A percentile compares a stretch with the other conserved stretches of the same genome.
phyloP scores from a whole-genome alignment of 805 yeast species.

The Pichia gijzeniarum region DNA sequence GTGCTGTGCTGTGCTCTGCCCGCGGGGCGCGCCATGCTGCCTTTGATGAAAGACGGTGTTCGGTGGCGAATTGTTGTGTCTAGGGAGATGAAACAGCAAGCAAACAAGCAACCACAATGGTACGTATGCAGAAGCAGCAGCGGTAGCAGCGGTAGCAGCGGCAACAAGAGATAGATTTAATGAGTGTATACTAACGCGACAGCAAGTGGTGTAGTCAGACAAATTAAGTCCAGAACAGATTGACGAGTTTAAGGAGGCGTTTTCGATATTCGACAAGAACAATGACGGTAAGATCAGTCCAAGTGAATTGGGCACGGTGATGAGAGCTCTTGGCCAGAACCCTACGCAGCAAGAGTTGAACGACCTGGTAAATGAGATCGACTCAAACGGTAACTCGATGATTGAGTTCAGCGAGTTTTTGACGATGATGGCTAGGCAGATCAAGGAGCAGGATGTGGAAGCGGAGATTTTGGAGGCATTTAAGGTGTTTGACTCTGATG shows the following conservation, averaged over 20 bases:
- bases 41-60: too few species aligned
- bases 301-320: conserved; percentile 92
- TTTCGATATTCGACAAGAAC: conserved; percentile 93
- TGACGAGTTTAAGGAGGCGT: conserved; percentile 96
- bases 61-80: background rate
- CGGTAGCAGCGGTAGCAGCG: too few species aligned
- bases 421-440: conserved; percentile 85
- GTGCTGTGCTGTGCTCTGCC: too few species aligned
- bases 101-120: background rate
- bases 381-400: conserved; percentile 87
- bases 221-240: conserved; percentile 94
- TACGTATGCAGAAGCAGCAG: background rate
- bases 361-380: conserved; percentile 96
- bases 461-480: conserved; percentile 97
- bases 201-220: conserved; percentile 46
- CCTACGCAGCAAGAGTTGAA: conserved; percentile 95
- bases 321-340: conserved; percentile 98
- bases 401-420: conserved; percentile 78
- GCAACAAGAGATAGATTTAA: too few species aligned
- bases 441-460: conserved; percentile 95
- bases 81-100: background rate
- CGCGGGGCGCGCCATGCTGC: too few species aligned
- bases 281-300: conserved; percentile 96
- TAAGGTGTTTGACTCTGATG: conserved; percentile 94
- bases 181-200: background rate